Conservation (phyloP, 2,329 filamentous ascomycete genomes). For the Beauveria caledonica region DNA sequence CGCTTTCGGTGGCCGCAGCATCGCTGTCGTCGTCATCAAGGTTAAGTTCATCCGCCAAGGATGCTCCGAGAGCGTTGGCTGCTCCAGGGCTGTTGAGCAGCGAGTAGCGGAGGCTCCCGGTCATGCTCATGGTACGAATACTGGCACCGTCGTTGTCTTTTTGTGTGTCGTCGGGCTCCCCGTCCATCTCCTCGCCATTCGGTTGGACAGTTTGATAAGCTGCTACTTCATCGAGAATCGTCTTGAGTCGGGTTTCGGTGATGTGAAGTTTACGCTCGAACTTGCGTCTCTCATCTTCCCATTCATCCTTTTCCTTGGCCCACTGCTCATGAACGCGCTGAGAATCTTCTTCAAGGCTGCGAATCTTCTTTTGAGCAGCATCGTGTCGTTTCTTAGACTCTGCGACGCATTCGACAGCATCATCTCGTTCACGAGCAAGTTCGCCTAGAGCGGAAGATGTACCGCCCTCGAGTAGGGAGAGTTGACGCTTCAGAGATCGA, state of each 20-base stretch:
- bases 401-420: conserved; percentile 61
- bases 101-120: conserved; percentile 67
- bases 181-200: conserved; percentile 37
- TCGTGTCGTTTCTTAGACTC: conserved; percentile 77
- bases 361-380: conserved; percentile 64
- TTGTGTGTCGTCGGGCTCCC: conserved; percentile 51
- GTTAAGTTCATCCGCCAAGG: conserved; percentile 83
- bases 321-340: conserved; percentile 71
- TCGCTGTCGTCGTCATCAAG: conserved; percentile 80
- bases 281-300: conserved; percentile 75
- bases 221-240: conserved; percentile 79
- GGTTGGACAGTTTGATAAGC: conserved; percentile 52
- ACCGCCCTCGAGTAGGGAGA: conserved; percentile 80
- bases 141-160: conserved; percentile 66
- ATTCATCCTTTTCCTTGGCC: conserved; percentile 74
- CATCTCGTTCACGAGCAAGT: conserved; percentile 76
- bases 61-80: conserved; percentile 57
- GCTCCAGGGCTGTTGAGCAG: conserved; percentile 50
- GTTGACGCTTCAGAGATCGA: conserved; percentile 73
- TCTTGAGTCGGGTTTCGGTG: conserved; percentile 78
- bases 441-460: conserved; percentile 79
- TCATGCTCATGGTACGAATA: conserved; percentile 61
- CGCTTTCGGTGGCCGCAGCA: conserved; percentile 59
- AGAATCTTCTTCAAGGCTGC: conserved; percentile 74
- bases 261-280: conserved; percentile 81